phyloP scores from a whole-genome alignment of 2,329 filamentous ascomycete genomes.

The Moelleriella libera region DNA sequence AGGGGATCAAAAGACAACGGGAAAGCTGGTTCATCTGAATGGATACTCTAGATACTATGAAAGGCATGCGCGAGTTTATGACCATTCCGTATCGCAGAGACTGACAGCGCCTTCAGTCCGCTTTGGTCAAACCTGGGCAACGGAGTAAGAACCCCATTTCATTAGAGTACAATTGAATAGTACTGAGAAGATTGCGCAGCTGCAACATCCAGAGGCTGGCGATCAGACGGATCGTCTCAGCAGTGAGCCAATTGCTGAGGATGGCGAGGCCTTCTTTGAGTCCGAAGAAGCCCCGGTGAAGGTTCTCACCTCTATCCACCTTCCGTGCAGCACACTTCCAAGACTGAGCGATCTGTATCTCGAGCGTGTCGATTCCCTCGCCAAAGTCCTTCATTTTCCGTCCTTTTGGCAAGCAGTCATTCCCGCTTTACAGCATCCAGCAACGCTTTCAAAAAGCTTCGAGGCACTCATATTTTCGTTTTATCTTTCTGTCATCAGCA shows the following conservation, averaged over 20 bases:
- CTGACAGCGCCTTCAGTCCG: constrained; percentile 28
- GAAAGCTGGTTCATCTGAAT: constrained; percentile 1
- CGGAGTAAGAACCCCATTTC: constrained; percentile 30
- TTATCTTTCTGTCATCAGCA: constrained; percentile 20
- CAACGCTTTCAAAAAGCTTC: constrained; percentile 18
- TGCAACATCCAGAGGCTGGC: constrained; percentile 1
- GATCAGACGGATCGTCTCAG: background rate
- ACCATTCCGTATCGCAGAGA: constrained; percentile 25
- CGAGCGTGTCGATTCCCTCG: constrained; percentile 20
- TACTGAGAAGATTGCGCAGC: background rate
- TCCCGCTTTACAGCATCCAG: constrained; percentile 1
- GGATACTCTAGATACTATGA: constrained; percentile 5
- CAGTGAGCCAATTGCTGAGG: background rate
- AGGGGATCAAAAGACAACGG: background rate
- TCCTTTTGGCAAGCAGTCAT: constrained; percentile 9
- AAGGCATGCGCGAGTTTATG: background rate
- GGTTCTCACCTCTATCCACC: background rate
- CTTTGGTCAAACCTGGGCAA: constrained; percentile 57
- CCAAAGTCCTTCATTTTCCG: constrained; percentile 25
- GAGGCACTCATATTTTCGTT: constrained; percentile 23
- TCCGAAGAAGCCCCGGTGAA: background rate
- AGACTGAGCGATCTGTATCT: constrained; percentile 12
- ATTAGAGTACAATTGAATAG: background rate
- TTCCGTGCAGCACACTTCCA: background rate
- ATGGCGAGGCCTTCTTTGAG: background rate